Evolutionary conservation across 2,329 filamentous ascomycete genomes (phyloP).

Genomic region (Fusarium irregulare): DNA sequence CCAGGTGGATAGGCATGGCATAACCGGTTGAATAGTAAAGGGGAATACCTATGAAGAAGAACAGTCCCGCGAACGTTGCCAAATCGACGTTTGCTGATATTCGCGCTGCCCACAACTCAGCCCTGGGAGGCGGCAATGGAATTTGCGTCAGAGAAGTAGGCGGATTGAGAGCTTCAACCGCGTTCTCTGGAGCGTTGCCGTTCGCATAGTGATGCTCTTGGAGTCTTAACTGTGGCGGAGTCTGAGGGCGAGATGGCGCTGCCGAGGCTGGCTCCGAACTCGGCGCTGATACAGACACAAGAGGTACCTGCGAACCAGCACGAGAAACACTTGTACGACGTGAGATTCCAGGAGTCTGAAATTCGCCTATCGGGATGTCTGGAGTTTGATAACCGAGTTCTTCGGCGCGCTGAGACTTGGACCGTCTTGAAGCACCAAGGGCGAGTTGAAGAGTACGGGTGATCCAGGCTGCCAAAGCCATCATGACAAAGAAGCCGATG

Average conservation of each 20-base stretch:
- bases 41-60: constrained; percentile 64
- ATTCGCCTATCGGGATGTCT: constrained; percentile 58
- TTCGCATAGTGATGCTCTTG: constrained; percentile 46
- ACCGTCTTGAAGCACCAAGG: constrained; percentile 63
- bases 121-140: constrained; percentile 57
- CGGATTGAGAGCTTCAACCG: constrained; percentile 36
- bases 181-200: constrained; percentile 28
- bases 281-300: constrained; percentile 24
- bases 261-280: constrained; percentile 33
- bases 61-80: constrained; percentile 57
- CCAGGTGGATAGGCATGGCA: constrained; percentile 60
- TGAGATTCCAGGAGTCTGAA: constrained; percentile 44
- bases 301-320: constrained; percentile 40
- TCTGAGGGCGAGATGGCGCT: constrained; percentile 42
- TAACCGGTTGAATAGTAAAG: constrained; percentile 66
- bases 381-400: constrained; percentile 55
- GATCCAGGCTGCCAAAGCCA: constrained; percentile 64
- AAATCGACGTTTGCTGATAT: constrained; percentile 60
- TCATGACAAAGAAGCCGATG: constrained; percentile 65
- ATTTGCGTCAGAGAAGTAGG: constrained; percentile 51
- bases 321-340: constrained; percentile 44
- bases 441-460: constrained; percentile 64
- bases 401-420: constrained; percentile 62
- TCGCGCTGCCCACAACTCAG: constrained; percentile 62
- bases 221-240: constrained; percentile 45